These are phyloP conservation scores for Chytriomyces confervae DNA, from an alignment of 192 early-diverging fungal species.

Conservation along the genomic window DNA sequence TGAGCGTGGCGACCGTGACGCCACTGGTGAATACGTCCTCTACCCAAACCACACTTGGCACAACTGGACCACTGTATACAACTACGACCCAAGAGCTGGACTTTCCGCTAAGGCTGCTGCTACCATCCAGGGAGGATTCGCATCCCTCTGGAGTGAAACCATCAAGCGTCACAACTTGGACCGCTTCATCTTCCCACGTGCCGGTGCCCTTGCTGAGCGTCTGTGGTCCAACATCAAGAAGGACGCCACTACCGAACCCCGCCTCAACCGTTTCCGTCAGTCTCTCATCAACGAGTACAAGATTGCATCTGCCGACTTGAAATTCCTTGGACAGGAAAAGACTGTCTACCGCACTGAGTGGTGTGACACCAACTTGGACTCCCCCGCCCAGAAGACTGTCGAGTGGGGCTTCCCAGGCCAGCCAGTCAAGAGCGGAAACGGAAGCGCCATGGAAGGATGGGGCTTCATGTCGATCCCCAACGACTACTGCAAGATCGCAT, in stretches of 20 bases:
- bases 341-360: background rate
- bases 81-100: constrained; percentile 3
- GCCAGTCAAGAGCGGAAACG: background rate
- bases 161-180: constrained; percentile 12
- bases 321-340: constrained; percentile 1
- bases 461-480: background rate
- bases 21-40: background rate
- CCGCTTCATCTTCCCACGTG: constrained; percentile 1
- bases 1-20: background rate
- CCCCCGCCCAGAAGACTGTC: constrained; percentile 3
- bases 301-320: constrained; percentile 16
- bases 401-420: constrained; percentile 10
- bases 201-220: constrained; percentile 14
- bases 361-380: background rate
- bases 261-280: constrained; percentile 19
- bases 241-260: background rate
- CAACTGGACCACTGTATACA: constrained; percentile 1
- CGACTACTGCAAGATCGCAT: constrained; percentile 2
- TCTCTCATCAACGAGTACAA: constrained; percentile 21
- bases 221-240: constrained; percentile 31
- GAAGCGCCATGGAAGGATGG: background rate
- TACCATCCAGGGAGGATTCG: constrained; percentile 34
- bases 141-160: constrained; percentile 5
- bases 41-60: constrained; percentile 17
- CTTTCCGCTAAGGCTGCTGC: background rate